These are phyloP conservation scores for Metschnikowia drakensbergensis DNA, from an alignment of 805 yeast species.

Conservation along the genomic window DNA sequence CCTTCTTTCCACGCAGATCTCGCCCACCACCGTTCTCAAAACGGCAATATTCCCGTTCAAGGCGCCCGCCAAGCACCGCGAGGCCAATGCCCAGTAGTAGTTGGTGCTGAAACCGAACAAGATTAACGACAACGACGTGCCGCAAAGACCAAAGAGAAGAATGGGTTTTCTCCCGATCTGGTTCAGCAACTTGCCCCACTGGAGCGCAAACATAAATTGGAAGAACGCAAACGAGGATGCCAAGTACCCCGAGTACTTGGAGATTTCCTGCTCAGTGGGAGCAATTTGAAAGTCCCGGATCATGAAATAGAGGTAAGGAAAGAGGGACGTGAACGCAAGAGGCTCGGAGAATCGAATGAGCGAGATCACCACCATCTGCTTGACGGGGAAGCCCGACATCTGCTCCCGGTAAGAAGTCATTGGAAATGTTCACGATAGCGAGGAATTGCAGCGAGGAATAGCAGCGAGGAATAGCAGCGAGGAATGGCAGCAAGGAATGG, in stretches of 20 bases:
- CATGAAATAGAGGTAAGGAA: slow-evolving; percentile 64
- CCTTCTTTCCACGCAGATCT: slow-evolving; percentile 49
- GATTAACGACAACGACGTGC: slow-evolving; percentile 47
- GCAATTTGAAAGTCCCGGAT: slow-evolving; percentile 51
- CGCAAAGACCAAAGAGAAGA: slow-evolving; percentile 48
- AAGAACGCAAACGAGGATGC: slow-evolving; percentile 58
- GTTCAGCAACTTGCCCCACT: slow-evolving; percentile 60
- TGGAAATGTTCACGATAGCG: too few species aligned
- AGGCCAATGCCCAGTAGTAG: slow-evolving; percentile 49
- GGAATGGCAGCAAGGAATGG: too few species aligned
- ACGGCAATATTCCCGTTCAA: slow-evolving; percentile 65
- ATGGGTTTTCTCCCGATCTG: slow-evolving; percentile 54
- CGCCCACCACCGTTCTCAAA: slow-evolving; percentile 60
- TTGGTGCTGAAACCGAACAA: slow-evolving; percentile 52
- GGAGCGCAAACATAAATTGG: slow-evolving; percentile 54
- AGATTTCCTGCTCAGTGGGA: slow-evolving; percentile 48
- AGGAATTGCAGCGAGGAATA: too few species aligned
- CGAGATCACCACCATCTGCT: slow-evolving; percentile 40
- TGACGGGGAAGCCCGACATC: slow-evolving; percentile 53
- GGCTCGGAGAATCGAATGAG: slow-evolving; percentile 58
- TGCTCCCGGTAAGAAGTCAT: slow-evolving; percentile 39
- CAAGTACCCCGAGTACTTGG: slow-evolving; percentile 59
- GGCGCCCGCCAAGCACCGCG: slow-evolving; percentile 53
- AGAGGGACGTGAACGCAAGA: slow-evolving; percentile 57
- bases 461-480: too few species aligned